Percentiles rank a stretch among this genome's conserved stretches.
Conservation (phyloP, 192 early-diverging fungal species). For the Coemansia reversa region DNA sequence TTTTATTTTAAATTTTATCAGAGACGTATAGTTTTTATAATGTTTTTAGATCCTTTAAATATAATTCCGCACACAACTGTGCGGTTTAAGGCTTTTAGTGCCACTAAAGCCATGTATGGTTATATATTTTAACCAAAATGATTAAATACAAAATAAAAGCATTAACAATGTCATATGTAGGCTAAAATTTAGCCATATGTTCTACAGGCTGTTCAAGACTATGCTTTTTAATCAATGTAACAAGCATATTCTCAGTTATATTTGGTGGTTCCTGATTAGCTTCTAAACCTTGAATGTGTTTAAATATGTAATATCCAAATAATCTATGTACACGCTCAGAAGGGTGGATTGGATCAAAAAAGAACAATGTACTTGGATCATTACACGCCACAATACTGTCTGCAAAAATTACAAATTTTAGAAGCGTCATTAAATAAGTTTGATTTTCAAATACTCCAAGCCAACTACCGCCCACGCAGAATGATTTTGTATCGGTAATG, state of each 20-base stretch:
- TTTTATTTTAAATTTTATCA: no score
- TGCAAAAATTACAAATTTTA: conserved; percentile 6
- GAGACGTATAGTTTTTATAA: no score
- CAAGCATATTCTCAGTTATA: conserved; percentile 8
- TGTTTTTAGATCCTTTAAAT: no score
- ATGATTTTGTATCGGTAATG: conserved; percentile 21
- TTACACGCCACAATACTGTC: not conserved
- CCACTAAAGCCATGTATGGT: no score
- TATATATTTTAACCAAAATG: not conserved
- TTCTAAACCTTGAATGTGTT: conserved; percentile 1
- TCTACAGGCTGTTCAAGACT: conserved; percentile 8
- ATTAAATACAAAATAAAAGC: not conserved
- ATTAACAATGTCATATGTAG: no score
- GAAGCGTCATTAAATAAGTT: conserved; percentile 4
- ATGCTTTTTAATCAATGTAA: conserved; percentile 21
- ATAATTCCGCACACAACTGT: no score
- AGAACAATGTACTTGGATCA: conserved; percentile 22
- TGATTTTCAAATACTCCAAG: conserved; percentile 33
- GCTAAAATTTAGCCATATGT: conserved; percentile 10
- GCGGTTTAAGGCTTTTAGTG: no score
- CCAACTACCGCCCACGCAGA: conserved; percentile 30
- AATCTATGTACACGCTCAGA: conserved; percentile 38
- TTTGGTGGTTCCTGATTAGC: not conserved
- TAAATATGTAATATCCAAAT: conserved; percentile 30
- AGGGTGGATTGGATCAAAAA: conserved; percentile 43